Base-by-base conservation (phyloP, 805 yeast genomes). In the Candida krabiensis region DNA sequence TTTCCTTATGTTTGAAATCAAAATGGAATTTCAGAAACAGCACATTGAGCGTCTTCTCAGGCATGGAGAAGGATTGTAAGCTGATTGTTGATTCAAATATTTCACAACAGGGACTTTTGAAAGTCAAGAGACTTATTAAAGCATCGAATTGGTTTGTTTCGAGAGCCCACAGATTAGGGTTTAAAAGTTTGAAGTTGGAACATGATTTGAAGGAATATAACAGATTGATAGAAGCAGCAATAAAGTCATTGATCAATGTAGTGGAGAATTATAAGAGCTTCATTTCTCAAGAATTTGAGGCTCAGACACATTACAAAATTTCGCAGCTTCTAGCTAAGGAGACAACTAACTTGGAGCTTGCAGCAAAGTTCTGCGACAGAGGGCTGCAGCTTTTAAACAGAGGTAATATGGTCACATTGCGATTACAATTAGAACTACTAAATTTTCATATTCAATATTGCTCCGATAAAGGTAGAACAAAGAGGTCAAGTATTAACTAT, bases 271-370 rank as follows among this genome's bases (percentile, higher is more conserved):
- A 68, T 44, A 40, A 49, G 9, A 38, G 42, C 1, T 14, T 33
- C 2, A 40, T 76, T 12, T 50, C 60, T 26, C 63, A 71, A 0
- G 47, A 44, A 12, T 34, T 57, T 14, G 69, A 67, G 36, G 63
- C 66, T 39, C 34, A 47, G 2, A 46, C 70, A 0, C 60, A 61
- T 28, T 66, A 62, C 36, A 60, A 59, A 28, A 45, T 74, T 8
- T 67, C 76, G 0, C 50, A 50, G 9, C 33, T 72, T 3, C 61
- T 67, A 35, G 61, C 64, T 32, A 43, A 43, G 18, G 80, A 76
- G 38, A 75, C 79, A 0, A 55, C 55, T 3, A 65, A 67, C 43
- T 44, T 57, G 13, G 64, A 64, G 19, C 45, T 57, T 26, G 80
- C 80, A 0, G 69, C 69, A 12, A 64, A 62, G 9, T 66, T 52